These are phyloP conservation scores for Venturia aucupariae DNA, from an alignment of 2,329 filamentous ascomycete species.

Conservation along the genomic window DNA sequence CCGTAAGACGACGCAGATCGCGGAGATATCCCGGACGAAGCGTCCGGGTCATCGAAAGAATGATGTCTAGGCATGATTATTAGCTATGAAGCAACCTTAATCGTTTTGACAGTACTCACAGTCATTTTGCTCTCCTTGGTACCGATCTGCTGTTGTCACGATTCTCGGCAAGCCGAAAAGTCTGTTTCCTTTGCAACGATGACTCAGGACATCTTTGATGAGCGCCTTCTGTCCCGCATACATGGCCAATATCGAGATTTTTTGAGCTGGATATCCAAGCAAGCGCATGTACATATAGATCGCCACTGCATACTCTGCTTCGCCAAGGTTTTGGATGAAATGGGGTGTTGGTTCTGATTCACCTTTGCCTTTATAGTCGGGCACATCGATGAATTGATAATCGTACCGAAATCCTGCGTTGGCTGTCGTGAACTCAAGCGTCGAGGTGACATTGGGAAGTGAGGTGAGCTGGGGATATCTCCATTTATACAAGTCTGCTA, in stretches of 20 bases:
- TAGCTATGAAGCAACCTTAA: not conserved
- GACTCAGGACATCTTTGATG: slow-evolving; percentile 74
- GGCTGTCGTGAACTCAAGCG: slow-evolving; percentile 64
- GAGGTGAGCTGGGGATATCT: slow-evolving; percentile 75
- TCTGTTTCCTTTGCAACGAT: slow-evolving; percentile 72
- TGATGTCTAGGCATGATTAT: slow-evolving; percentile 56
- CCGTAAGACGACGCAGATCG: slow-evolving; percentile 85
- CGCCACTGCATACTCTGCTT: slow-evolving; percentile 94
- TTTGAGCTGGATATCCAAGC: slow-evolving; percentile 74
- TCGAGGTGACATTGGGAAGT: slow-evolving; percentile 61
- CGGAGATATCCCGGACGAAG: slow-evolving; percentile 84
- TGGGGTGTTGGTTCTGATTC: slow-evolving; percentile 87
- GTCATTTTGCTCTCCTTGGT: slow-evolving; percentile 98
- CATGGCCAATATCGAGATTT: slow-evolving; percentile 83
- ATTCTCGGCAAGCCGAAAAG: slow-evolving; percentile 84
- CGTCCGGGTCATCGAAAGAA: slow-evolving; percentile 85
- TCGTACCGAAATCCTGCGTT: slow-evolving; percentile 92
- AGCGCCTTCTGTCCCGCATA: slow-evolving; percentile 88
- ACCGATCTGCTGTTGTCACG: slow-evolving; percentile 95
- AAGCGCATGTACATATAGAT: slow-evolving; percentile 96
- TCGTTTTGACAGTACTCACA: slow-evolving; percentile 51
- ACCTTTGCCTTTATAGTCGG: slow-evolving; percentile 82
- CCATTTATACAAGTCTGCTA: slow-evolving; percentile 89
- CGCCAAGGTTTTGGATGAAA: slow-evolving; percentile 92
- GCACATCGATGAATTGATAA: slow-evolving; percentile 94